Percentiles rank a stretch among this genome's conserved stretches.
Evolutionary conservation across 345 rosid species (phyloP).

Genomic region (Noccaea caerulescens): DNA sequence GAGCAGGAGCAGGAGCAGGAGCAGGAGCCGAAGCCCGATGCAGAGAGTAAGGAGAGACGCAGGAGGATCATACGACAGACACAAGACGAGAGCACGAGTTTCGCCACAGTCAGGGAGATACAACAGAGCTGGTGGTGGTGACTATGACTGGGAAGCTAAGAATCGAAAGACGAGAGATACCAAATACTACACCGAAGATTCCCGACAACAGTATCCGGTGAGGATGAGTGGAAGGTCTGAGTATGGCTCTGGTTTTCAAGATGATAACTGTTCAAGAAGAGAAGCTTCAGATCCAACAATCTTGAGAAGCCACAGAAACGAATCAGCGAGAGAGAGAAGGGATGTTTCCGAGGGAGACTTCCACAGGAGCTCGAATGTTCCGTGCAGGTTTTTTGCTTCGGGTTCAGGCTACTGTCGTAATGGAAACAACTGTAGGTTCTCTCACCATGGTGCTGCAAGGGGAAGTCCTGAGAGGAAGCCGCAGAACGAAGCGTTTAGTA

Average conservation of each 20-base stretch:
- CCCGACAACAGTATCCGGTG: constrained; percentile 46
- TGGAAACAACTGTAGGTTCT: constrained; percentile 80
- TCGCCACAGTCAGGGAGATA: constrained; percentile 67
- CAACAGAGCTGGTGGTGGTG: constrained; percentile 58
- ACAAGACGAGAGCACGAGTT: constrained; percentile 56
- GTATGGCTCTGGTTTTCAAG: constrained; percentile 48
- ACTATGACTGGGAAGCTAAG: constrained; percentile 62
- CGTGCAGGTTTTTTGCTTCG: constrained; percentile 79
- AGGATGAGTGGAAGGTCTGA: constrained; percentile 51
- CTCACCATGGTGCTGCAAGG: constrained; percentile 54
- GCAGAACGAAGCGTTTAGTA: constrained; percentile 48
- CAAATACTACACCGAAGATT: constrained; percentile 53
- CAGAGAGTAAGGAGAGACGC: constrained; percentile 67
- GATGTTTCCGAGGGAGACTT: constrained; percentile 51
- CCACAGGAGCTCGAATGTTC: constrained; percentile 56
- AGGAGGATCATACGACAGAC: constrained; percentile 67
- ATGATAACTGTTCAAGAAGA: constrained; percentile 52
- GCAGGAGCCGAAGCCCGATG: constrained; percentile 79
- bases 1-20: constrained; percentile 58
- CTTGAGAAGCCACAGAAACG: constrained; percentile 45
- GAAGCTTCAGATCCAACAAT: constrained; percentile 44
- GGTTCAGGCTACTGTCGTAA: constrained; percentile 84
- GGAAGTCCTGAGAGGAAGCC: constrained; percentile 62
- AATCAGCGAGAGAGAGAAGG: constrained; percentile 52
- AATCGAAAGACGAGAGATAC: constrained; percentile 54